Base-by-base conservation (phyloP, 148 eudicot species). In the Rheum nobile region DNA sequence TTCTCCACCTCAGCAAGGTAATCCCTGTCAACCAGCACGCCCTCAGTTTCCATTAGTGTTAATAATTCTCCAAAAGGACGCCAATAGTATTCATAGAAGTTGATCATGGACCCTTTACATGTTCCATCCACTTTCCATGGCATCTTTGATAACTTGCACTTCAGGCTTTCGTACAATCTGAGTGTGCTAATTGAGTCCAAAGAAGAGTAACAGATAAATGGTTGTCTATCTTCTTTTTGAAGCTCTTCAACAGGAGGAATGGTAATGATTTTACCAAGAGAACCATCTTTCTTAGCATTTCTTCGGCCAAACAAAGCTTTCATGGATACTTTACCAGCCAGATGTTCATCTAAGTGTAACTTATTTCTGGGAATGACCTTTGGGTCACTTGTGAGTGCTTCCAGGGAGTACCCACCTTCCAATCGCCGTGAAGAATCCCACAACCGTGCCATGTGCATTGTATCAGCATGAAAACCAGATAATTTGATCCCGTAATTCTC, bases 371-470 rank as follows among this genome's bases (percentile, higher is more conserved):
- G 71, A 86, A 88, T 88, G 78, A 95, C 82, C 71, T 59, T 72
- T 46, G 80, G 81, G 83, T 90, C 89, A 78, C 91, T 71, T 34
- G 97, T 83, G 76, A 95, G 88, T 57, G 97, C 97, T 84, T 95
- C 99, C 41, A 95, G 84, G 71, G 99, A 95, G 77, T 95, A 95
- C 19, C 99, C 99, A 76, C 99, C 99, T 48, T 83, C 83, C 26
- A 82, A 82, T 76, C 89, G 77, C 80, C 99, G 85, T 9, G 94
- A 87, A 41, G 99, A 91, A 81, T 95, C 87, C 97, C 97, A 95
- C 72, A 95, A 74, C 29, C 97, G 94, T 57, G 99, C 99, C 97
- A 95, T 88, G 83, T 95, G 99, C 99, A 95, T 95, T 32, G 99
- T 95, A 81, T 95, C 99, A 80, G 97, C 99, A 81, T 86, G 89